Evolutionary conservation across 73 alveolate genomes (phyloP).

Genomic region (Diophrys appendiculata): DNA sequence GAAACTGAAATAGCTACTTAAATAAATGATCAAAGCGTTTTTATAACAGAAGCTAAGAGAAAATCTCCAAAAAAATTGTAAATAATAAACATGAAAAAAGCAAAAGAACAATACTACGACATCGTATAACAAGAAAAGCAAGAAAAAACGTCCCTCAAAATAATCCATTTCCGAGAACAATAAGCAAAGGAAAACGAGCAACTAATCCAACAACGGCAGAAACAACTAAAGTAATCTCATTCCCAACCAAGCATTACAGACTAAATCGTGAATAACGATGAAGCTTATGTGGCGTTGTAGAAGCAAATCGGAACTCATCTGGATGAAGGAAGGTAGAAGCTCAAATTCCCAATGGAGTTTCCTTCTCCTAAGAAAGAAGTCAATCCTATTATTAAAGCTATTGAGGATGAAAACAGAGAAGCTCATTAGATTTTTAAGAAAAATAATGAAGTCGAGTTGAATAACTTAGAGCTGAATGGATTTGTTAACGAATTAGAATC

Average conservation of each 20-base stretch:
- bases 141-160: conserved; percentile 3
- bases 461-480: not conserved
- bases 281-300: not conserved
- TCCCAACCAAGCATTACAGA: not conserved
- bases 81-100: not conserved
- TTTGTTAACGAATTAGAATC: not conserved
- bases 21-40: not conserved
- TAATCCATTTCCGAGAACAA: not conserved
- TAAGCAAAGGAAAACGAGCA: not conserved
- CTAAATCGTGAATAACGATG: not conserved
- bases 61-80: not conserved
- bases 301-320: not conserved
- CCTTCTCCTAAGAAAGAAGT: not conserved
- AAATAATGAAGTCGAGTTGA: not conserved
- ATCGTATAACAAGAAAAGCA: not conserved
- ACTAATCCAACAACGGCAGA: too few species aligned
- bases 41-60: conserved; percentile 4
- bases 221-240: not conserved
- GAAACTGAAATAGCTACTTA: not conserved
- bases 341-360: not conserved
- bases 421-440: not conserved
- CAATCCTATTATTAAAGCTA: too few species aligned
- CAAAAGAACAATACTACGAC: not conserved
- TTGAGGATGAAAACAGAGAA: too few species aligned
- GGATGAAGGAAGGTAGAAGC: not conserved